A percentile compares a stretch with the other conserved stretches of the same genome.
phyloP scores from a whole-genome alignment of 148 eudicot species.

The Rhododendron kiyosumense region DNA sequence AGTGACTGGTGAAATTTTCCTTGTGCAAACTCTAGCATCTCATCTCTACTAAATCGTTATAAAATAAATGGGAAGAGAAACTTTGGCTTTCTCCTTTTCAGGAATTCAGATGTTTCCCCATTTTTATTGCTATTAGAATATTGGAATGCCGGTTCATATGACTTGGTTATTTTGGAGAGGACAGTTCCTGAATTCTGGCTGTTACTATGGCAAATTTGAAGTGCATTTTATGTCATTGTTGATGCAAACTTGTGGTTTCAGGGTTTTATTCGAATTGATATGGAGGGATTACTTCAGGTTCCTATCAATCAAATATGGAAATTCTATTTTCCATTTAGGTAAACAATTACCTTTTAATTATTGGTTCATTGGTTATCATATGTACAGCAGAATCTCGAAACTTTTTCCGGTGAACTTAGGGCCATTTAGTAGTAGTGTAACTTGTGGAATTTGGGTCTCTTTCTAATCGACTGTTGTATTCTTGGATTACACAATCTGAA shows the following conservation, averaged over 20 bases:
- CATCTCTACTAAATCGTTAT: not conserved
- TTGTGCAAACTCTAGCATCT: not conserved
- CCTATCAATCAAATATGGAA: slow-evolving; percentile 74
- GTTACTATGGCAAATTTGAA: not conserved
- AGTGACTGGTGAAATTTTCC: not conserved
- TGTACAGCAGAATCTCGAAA: not conserved
- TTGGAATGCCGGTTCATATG: not conserved
- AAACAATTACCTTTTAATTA: not conserved
- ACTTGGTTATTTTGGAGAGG: not conserved
- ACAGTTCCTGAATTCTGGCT: not conserved
- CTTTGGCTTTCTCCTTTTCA: not conserved
- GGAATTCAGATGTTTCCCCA: not conserved
- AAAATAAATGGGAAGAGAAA: not conserved
- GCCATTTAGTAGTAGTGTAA: not conserved
- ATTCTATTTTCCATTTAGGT: slow-evolving; percentile 76
- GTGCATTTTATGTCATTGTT: not conserved
- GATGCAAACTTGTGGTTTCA: slow-evolving; percentile 29
- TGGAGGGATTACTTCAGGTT: slow-evolving; percentile 99
- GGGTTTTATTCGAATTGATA: slow-evolving; percentile 89
- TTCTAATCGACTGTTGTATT: not conserved
- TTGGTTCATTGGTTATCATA: not conserved
- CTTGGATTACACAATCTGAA: not conserved
- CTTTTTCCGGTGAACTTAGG: not conserved
- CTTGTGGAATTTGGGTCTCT: not conserved
- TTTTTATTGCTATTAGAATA: not conserved